These are phyloP conservation scores for Blastobotrys aristatus DNA, from an alignment of 1,139 yeast species.

Conservation along the genomic window DNA sequence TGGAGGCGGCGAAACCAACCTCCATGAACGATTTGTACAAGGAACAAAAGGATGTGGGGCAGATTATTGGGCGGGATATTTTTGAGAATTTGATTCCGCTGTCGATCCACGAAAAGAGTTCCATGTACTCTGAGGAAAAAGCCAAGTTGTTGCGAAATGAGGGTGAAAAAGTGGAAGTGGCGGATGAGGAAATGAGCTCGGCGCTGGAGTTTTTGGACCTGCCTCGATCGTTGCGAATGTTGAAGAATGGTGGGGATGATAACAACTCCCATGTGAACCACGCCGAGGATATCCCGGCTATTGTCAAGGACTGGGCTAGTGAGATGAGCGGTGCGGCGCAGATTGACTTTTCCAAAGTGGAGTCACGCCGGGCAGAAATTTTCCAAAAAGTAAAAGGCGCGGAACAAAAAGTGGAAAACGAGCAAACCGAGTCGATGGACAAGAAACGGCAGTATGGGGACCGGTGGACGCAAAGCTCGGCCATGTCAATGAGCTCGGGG, in stretches of 20 bases:
- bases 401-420: slow-evolving; percentile 39
- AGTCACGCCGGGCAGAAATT: slow-evolving; percentile 19
- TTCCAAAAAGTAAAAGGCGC: slow-evolving; percentile 35
- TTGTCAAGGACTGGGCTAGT: slow-evolving; percentile 35
- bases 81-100: slow-evolving; percentile 78
- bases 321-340: slow-evolving; percentile 20
- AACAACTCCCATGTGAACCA: too few species aligned
- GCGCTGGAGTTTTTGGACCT: slow-evolving; percentile 74
- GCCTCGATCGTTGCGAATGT: slow-evolving; percentile 58
- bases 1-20: slow-evolving; percentile 71
- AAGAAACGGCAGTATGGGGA: slow-evolving; percentile 35
- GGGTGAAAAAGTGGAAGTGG: slow-evolving; percentile 68
- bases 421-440: slow-evolving; percentile 35
- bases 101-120: slow-evolving; percentile 78
- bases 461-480: slow-evolving; percentile 39
- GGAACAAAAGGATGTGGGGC: slow-evolving; percentile 46
- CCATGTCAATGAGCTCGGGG: slow-evolving; percentile 33
- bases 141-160: slow-evolving; percentile 71
- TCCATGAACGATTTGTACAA: slow-evolving; percentile 51
- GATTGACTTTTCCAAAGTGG: slow-evolving; percentile 12
- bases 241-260: slow-evolving; percentile 36
- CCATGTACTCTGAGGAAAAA: slow-evolving; percentile 85
- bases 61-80: slow-evolving; percentile 49
- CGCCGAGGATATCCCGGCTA: slow-evolving; percentile 25
- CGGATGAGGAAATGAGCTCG: slow-evolving; percentile 72